Base-by-base conservation (phyloP, 2,329 filamentous ascomycete genomes). In the Xylariaceae sp. region DNA sequence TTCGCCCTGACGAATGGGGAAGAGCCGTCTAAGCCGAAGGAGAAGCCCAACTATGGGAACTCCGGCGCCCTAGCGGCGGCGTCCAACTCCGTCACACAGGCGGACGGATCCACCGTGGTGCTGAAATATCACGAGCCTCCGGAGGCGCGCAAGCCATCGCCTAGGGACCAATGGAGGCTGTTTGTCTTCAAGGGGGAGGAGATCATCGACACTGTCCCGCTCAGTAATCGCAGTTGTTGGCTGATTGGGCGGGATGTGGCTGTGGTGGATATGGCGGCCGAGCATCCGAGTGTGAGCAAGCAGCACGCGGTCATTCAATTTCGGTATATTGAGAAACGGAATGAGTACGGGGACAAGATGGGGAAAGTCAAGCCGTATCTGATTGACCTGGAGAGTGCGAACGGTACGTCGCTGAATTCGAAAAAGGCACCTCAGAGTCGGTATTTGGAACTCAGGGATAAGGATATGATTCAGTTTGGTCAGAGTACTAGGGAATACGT, bases 261-360 rank as follows among this genome's bases (percentile, higher is more conserved):
- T 4, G 86, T 99, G 3, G 90, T 89, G 2, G 94, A 99, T 68
- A 76, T 96, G 54, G 76, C 83, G 2, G 82, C 95, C 6, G 90
- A 95, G 67, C 92, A 99, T 68, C 91, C 91, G 0, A 96, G 90
- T 71, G 85, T 91, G 66, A 95, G 90, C 70, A 95, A 95, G 71
- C 94, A 99, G 72, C 94, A 99, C 70, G 92, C 92, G 0, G 94
- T 91, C 6, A 81, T 99, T 43, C 94, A 99, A 69, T 99, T 99
- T 67, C 84, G 94, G 39, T 86, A 90, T 67, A 83, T 87, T 26
- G 88, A 90, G 66, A 91, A 87, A 72, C 83, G 83, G 58, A 90
- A 95, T 64, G 90, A 96, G 72, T 95, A 82, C 68, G 91, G 91
- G 27, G 91, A 96, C 68, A 88, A 85, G 67, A 78, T 86, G 55